Base-by-base conservation (phyloP, 768 basidiomycete species). In the Suillus decipiens region DNA sequence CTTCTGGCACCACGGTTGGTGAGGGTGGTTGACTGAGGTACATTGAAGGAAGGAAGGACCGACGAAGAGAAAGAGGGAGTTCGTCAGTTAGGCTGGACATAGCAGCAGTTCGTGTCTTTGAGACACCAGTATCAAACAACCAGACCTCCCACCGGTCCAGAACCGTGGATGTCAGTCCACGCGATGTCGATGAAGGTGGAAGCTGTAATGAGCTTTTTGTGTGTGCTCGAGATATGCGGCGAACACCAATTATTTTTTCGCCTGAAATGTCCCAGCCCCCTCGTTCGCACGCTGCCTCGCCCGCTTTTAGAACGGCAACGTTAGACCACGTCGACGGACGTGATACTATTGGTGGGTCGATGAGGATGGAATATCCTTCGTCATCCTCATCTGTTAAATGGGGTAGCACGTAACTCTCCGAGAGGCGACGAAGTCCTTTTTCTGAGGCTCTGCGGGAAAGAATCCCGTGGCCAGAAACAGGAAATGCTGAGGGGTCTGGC, bases 141-240 rank as follows among this genome's bases (percentile, higher is more conserved):
- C 93, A 95, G 34, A 90, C 67, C 67, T 95, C 92, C 93, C 93
- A 95, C 60, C 92, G 79, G 62, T 93, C 90, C 45, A 94, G 74
- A 31, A 86, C 87, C 12, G 88, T 81, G 34, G 77, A 68, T 22
- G 89, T 86, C 63, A 93, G 74, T 15, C 89, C 89, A 53, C 59
- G 63, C 22, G 28, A 63, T 59, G 59, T 59, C 33, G 67, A 61
- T 24, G 69, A 63, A 39, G 72, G 67, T 7, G 63, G 28, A 54
- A 55, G 50, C 11, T 62, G 54, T 0, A 63, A 63, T 15, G 64
- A 47, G 17, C 61, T 31, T 72, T 71, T 80, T 51, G 68, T 71
- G 72, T 76, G 68, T 15, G 76, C 66, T 57, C 90, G 83, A 14
- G 87, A 80, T 67, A 82, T 86, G 57, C 92, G 81, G 17, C 92